Percentiles rank a stretch among this genome's conserved stretches.
These are phyloP conservation scores for Xylaria flabelliformis DNA, from an alignment of 495 filamentous ascomycete genomes.

Conservation along the genomic window DNA sequence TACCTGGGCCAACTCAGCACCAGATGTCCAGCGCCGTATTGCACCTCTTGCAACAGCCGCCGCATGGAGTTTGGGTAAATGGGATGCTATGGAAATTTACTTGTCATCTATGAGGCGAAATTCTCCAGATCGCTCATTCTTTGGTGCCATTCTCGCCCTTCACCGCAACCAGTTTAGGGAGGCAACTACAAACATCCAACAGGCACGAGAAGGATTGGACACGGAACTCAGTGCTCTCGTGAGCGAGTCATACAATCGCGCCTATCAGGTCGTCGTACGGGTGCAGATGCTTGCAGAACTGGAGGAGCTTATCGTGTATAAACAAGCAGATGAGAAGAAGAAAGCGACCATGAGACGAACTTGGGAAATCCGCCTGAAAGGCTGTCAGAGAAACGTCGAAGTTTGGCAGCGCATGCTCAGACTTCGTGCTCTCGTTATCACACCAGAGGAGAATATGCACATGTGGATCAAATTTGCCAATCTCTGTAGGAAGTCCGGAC, in stretches of 20 bases:
- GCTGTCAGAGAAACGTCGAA: constrained; percentile 95
- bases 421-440: constrained; percentile 88
- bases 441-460: constrained; percentile 88
- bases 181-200: constrained; percentile 82
- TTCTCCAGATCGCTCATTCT: constrained; percentile 94
- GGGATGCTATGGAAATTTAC: constrained; percentile 97
- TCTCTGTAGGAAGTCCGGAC: constrained; percentile 91
- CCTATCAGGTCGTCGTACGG: constrained; percentile 93
- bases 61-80: constrained; percentile 96
- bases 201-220: constrained; percentile 90
- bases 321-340: constrained; percentile 87
- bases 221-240: constrained; percentile 93
- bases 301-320: constrained; percentile 97
- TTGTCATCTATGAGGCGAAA: constrained; percentile 90
- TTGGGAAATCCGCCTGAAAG: constrained; percentile 93
- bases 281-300: constrained; percentile 99
- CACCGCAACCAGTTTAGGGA: constrained; percentile 95
- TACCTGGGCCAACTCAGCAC: constrained; percentile 85
- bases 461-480: constrained; percentile 99
- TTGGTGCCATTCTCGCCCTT: constrained; percentile 90
- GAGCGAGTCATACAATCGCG: constrained; percentile 94
- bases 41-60: constrained; percentile 93
- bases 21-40: constrained; percentile 84
- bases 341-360: constrained; percentile 89
- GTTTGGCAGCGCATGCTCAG: constrained; percentile 99